These are phyloP conservation scores for Colletotrichum sp. DNA, from an alignment of 2,329 filamentous ascomycete species.

Conservation along the genomic window DNA sequence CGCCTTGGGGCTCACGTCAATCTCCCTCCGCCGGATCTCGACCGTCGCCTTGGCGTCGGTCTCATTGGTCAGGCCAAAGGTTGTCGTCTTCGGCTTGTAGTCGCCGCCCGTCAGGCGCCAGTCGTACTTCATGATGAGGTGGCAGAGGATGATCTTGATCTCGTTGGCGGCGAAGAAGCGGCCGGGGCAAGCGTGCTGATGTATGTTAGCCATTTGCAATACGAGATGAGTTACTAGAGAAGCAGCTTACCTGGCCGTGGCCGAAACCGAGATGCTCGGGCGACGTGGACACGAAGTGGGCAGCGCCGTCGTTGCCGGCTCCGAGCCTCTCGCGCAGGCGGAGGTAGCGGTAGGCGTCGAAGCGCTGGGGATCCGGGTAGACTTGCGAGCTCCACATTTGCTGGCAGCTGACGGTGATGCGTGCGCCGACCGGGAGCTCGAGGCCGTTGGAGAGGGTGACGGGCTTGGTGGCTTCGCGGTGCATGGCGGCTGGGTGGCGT, in stretches of 20 bases:
- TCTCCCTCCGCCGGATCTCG: slow-evolving; percentile 14
- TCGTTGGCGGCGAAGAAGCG: slow-evolving; percentile 42
- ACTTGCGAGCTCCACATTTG: slow-evolving; percentile 3
- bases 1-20: slow-evolving; percentile 7
- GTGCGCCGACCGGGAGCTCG: slow-evolving; percentile 10
- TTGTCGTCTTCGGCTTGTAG: neutral
- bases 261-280: slow-evolving; percentile 36
- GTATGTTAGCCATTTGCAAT: neutral
- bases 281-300: slow-evolving; percentile 34
- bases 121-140: slow-evolving; percentile 37
- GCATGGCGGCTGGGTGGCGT: neutral
- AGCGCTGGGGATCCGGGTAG: slow-evolving; percentile 6
- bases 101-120: slow-evolving; percentile 8
- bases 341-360: slow-evolving; percentile 14
- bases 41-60: slow-evolving; percentile 14
- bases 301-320: slow-evolving; percentile 19
- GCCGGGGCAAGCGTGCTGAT: slow-evolving; percentile 40
- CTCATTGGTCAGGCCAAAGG: slow-evolving; percentile 12
- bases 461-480: slow-evolving; percentile 9
- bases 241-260: slow-evolving; percentile 28
- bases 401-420: slow-evolving; percentile 10
- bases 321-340: slow-evolving; percentile 15
- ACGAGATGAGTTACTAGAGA: neutral
- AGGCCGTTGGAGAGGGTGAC: slow-evolving; percentile 16
- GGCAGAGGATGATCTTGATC: slow-evolving; percentile 38